phyloP scores from a whole-genome alignment of 345 rosid genomes.

The Salix brachista region DNA sequence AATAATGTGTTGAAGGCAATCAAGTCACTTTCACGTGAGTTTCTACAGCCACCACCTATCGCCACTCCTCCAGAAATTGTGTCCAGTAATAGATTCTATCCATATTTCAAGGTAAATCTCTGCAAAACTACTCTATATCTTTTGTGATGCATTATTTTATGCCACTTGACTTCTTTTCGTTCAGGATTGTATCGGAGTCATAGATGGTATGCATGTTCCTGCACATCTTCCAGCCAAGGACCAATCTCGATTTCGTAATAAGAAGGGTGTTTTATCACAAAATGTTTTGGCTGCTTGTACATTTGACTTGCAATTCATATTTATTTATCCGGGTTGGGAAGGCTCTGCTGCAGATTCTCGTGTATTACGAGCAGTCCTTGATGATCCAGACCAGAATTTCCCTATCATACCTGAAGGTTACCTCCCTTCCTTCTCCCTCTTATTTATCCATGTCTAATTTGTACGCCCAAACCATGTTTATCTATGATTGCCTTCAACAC shows the following conservation, averaged over 20 bases:
- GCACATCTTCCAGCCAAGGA: conserved; percentile 77
- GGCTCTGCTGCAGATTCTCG: conserved; percentile 72
- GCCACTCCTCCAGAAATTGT: conserved; percentile 44
- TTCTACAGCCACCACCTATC: conserved; percentile 43
- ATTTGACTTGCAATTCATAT: conserved; percentile 68
- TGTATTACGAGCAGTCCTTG: conserved; percentile 65
- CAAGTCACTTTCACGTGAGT: conserved; percentile 66
- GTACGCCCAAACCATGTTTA: neutral
- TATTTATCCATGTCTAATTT: no score
- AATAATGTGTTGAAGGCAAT: conserved; percentile 73
- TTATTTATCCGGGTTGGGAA: conserved; percentile 82
- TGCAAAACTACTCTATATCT: neutral
- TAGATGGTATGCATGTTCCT: conserved; percentile 68
- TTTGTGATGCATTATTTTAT: neutral
- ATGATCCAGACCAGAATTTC: conserved; percentile 78
- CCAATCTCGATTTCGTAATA: conserved; percentile 66
- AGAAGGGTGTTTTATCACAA: conserved; percentile 58
- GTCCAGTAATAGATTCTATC: conserved; percentile 49
- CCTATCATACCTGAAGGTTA: conserved; percentile 67
- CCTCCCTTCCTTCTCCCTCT: neutral
- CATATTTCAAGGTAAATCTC: conserved; percentile 63
- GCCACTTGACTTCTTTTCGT: conserved; percentile 10
- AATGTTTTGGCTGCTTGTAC: conserved; percentile 81
- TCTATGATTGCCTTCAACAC: neutral
- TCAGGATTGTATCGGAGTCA: conserved; percentile 74